Evolutionary conservation across 2,329 filamentous ascomycete species (phyloP).

Genomic region (Clonostachys rosea): DNA sequence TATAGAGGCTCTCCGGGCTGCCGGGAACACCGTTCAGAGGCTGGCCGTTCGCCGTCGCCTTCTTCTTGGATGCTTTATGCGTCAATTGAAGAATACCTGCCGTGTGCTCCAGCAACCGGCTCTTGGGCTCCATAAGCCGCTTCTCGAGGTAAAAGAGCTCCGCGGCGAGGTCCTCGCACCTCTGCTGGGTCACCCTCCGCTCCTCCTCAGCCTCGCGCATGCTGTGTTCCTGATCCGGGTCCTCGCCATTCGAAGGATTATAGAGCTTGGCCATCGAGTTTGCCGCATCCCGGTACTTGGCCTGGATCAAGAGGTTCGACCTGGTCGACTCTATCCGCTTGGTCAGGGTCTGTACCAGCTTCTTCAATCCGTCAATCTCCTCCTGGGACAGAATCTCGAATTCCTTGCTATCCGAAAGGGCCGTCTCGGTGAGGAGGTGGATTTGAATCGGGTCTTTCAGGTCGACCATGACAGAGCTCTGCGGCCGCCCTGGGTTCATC

Average conservation of each 20-base stretch:
- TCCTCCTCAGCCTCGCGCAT: conserved; percentile 67
- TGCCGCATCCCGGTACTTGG: conserved; percentile 91
- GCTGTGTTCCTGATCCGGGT: conserved; percentile 43
- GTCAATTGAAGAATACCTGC: conserved; percentile 89
- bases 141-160: conserved; percentile 80
- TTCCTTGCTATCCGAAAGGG: conserved; percentile 79
- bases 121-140: conserved; percentile 68
- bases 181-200: conserved; percentile 67
- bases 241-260: conserved; percentile 46
- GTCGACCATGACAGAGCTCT: conserved; percentile 54
- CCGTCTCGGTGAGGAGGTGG: conserved; percentile 90
- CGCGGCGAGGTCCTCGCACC: conserved; percentile 78
- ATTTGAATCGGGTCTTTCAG: conserved; percentile 74
- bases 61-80: conserved; percentile 68
- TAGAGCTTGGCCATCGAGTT: conserved; percentile 81
- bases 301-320: conserved; percentile 82
- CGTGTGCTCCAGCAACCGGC: conserved; percentile 79
- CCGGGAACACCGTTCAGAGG: conserved; percentile 59
- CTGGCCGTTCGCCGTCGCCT: conserved; percentile 32
- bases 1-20: conserved; percentile 73
- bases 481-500: conserved; percentile 45
- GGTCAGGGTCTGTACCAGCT: conserved; percentile 68
- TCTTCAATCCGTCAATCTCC: conserved; percentile 88
- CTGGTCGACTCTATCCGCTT: conserved; percentile 78
- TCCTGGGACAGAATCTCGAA: conserved; percentile 87